phyloP scores from a whole-genome alignment of 208 protist species.

The Hexamita inflata region DNA sequence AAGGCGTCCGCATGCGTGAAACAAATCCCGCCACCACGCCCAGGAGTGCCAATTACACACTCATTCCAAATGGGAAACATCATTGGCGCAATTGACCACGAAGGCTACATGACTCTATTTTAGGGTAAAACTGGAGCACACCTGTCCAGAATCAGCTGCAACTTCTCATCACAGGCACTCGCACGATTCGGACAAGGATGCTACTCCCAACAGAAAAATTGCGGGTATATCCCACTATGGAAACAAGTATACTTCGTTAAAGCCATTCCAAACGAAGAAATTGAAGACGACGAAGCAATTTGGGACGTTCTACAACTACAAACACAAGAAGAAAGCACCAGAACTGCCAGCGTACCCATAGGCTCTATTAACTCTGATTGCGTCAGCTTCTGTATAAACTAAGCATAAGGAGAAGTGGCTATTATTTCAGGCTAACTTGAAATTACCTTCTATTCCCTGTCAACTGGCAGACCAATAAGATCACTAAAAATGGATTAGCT shows the following conservation, averaged over 20 bases:
- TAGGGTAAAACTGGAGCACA: slow-evolving; percentile 6
- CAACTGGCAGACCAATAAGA: too few relatives aligned
- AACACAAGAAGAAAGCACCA: too few relatives aligned
- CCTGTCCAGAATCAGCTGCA: not conserved
- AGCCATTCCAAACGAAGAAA: slow-evolving; percentile 17
- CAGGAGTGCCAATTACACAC: slow-evolving; percentile 1
- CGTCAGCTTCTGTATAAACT: too few relatives aligned
- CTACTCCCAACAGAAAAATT: not conserved
- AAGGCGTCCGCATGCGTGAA: not conserved
- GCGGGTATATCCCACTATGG: slow-evolving; percentile 1
- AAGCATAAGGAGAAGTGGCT: too few relatives aligned
- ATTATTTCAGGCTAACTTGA: too few relatives aligned
- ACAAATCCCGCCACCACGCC: not conserved
- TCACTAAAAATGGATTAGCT: too few relatives aligned
- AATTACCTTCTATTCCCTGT: too few relatives aligned
- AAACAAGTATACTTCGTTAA: not conserved
- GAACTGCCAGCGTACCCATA: too few relatives aligned
- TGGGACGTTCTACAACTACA: too few relatives aligned
- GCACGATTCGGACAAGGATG: not conserved
- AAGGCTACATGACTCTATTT: not conserved
- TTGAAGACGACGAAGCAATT: not conserved
- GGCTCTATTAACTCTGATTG: too few relatives aligned
- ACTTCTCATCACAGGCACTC: not conserved
- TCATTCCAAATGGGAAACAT: slow-evolving; percentile 22
- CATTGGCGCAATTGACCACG: slow-evolving; percentile 21